Evolutionary conservation across 176 grass and related monocot species (phyloP).

Genomic region (Ensete ventricosum): DNA sequence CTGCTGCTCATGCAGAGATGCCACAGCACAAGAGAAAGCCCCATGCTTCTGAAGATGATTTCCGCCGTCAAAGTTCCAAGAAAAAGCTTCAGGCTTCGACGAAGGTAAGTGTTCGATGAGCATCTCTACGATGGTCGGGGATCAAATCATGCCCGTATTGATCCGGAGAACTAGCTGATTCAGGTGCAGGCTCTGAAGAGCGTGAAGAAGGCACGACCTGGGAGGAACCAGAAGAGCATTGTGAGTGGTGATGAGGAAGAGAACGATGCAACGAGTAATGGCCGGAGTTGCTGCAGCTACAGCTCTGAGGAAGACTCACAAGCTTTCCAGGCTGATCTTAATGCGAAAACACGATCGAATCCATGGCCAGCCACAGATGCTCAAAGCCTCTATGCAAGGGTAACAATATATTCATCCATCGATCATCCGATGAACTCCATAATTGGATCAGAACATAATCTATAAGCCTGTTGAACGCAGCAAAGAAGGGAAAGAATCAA

Average conservation of each 20-base stretch:
- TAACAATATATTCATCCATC: neutral
- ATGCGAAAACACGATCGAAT: neutral
- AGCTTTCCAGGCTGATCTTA: slow-evolving; percentile 20
- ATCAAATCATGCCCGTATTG: neutral
- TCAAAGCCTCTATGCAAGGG: slow-evolving; percentile 71
- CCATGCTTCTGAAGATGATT: neutral
- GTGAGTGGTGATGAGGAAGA: slow-evolving; percentile 21
- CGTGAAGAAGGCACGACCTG: slow-evolving; percentile 28
- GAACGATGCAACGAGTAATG: slow-evolving; percentile 12
- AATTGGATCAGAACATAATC: neutral
- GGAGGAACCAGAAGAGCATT: slow-evolving; percentile 24
- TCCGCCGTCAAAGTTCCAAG: no score
- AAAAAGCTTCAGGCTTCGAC: no score
- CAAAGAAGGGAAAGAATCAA: slow-evolving; percentile 74
- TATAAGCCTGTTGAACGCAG: slow-evolving; percentile 33
- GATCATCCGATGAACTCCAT: no score
- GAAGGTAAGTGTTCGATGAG: no score
- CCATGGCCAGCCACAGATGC: slow-evolving; percentile 13
- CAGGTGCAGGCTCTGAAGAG: slow-evolving; percentile 42
- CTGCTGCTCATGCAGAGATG: neutral
- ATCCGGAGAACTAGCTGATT: neutral
- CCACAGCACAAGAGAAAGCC: slow-evolving; percentile 36
- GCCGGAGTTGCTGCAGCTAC: slow-evolving; percentile 28
- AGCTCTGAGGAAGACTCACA: slow-evolving; percentile 53
- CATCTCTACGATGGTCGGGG: no score